Evolutionary conservation across 1,284 basidiomycete species (phyloP).

Genomic region (Hymenochaete sp.): DNA sequence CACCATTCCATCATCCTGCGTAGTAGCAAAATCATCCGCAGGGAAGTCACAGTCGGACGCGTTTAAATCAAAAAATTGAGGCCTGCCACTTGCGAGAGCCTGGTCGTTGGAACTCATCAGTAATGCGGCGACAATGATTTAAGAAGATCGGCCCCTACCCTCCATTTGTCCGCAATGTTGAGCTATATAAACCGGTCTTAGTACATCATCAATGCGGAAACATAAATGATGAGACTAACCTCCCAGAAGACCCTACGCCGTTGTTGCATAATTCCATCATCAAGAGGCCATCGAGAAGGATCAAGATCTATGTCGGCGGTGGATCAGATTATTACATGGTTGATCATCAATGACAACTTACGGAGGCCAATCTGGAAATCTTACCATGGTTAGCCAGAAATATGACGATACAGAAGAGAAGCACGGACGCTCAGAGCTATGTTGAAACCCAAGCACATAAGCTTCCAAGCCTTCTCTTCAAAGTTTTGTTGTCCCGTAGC

Average conservation of each 20-base stretch:
- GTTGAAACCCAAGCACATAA: conserved; percentile 13
- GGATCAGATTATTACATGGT: neutral
- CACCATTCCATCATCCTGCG: conserved; percentile 6
- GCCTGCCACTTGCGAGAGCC: conserved; percentile 8
- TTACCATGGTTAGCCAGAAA: neutral
- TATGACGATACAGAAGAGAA: neutral
- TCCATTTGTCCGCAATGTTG: conserved; percentile 8
- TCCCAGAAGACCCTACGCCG: conserved; percentile 25
- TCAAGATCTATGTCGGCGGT: conserved; percentile 21
- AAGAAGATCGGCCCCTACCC: neutral
- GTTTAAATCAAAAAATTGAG: conserved; percentile 1
- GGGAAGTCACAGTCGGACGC: conserved; percentile 13
- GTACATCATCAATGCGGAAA: neutral
- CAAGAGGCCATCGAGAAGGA: conserved; percentile 22
- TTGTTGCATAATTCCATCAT: conserved; percentile 19
- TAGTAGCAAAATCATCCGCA: neutral
- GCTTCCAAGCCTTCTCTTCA: conserved; percentile 17
- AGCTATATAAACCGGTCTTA: too few relatives aligned
- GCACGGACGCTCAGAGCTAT: conserved; percentile 17
- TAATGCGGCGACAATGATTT: neutral
- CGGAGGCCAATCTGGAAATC: conserved; percentile 19
- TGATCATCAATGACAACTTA: neutral
- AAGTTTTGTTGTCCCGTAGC: neutral
- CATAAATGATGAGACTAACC: too few relatives aligned
- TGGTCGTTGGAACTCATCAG: neutral